These are phyloP conservation scores for Leishmania martiniquensis DNA, from an alignment of 208 protist species.

Conservation along the genomic window DNA sequence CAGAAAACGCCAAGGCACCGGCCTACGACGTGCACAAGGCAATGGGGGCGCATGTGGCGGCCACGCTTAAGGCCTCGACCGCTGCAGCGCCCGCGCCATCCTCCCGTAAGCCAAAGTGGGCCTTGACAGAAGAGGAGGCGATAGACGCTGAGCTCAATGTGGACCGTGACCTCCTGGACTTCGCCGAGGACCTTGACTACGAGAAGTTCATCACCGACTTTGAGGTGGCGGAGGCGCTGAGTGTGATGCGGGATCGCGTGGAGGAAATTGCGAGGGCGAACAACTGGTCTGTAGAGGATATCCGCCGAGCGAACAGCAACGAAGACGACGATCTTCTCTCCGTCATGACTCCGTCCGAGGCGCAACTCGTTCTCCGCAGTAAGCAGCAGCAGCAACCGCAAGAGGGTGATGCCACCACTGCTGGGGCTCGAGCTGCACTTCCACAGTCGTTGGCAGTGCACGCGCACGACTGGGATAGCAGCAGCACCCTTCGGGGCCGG, in stretches of 20 bases:
- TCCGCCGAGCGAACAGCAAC: constrained; percentile 44
- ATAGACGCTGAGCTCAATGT: constrained; percentile 78
- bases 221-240: constrained; percentile 86
- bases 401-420: neutral
- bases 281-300: constrained; percentile 73
- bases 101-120: constrained; percentile 87
- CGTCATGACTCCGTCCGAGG: constrained; percentile 34
- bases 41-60: constrained; percentile 25
- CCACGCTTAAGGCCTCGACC: constrained; percentile 7
- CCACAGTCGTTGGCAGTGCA: constrained; percentile 42
- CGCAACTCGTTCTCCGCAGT: constrained; percentile 10
- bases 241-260: constrained; percentile 92
- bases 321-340: constrained; percentile 50
- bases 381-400: constrained; percentile 6
- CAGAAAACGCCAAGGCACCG: neutral
- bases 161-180: constrained; percentile 79
- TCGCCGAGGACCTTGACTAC: constrained; percentile 89
- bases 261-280: constrained; percentile 78
- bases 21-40: constrained; percentile 43
- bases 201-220: constrained; percentile 92
- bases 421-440: constrained; percentile 28
- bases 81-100: constrained; percentile 3
- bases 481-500: constrained; percentile 41
- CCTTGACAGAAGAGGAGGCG: constrained; percentile 92
- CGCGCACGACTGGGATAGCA: constrained; percentile 64